Conservation (phyloP, 2,329 filamentous ascomycete genomes). For the Claviceps pusilla region DNA sequence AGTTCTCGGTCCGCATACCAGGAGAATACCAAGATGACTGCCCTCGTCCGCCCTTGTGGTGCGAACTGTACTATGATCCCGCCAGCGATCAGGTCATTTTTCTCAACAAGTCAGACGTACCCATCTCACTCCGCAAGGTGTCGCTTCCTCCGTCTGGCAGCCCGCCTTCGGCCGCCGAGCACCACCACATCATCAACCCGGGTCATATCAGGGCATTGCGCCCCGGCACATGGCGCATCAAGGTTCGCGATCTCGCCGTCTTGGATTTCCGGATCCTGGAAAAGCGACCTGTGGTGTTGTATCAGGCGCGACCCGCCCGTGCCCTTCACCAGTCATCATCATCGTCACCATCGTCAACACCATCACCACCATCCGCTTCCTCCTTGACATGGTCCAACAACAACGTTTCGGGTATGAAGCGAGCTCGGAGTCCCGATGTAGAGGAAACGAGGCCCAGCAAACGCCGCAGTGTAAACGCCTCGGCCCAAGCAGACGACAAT, state of each 20-base stretch:
- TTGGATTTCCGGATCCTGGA: conserved; percentile 44
- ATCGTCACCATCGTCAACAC: background rate
- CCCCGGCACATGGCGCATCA: conserved; percentile 44
- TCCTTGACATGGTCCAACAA: conserved; percentile 16
- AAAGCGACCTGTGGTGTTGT: conserved; percentile 32
- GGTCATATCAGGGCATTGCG: conserved; percentile 29
- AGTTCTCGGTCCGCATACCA: conserved; percentile 42
- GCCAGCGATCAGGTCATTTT: conserved; percentile 43
- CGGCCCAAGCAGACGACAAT: conserved; percentile 27
- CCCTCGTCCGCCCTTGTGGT: conserved; percentile 37
- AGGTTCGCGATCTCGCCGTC: conserved; percentile 31
- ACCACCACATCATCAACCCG: conserved; percentile 29
- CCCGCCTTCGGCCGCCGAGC: conserved; percentile 21
- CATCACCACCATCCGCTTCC: too few species aligned
- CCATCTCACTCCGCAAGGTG: conserved; percentile 33
- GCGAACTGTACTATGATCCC: conserved; percentile 45
- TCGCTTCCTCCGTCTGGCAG: conserved; percentile 25
- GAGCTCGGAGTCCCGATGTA: conserved; percentile 31
- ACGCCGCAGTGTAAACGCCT: conserved; percentile 22
- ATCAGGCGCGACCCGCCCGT: conserved; percentile 17
- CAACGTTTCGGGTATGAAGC: conserved; percentile 33
- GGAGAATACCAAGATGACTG: conserved; percentile 28
- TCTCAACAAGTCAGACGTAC: conserved; percentile 38
- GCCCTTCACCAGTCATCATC: conserved; percentile 14
- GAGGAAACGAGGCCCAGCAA: conserved; percentile 30